Percentiles rank a stretch among this genome's conserved stretches.
Evolutionary conservation across 495 filamentous ascomycete genomes (phyloP).

Genomic region (Echria macrotheca): DNA sequence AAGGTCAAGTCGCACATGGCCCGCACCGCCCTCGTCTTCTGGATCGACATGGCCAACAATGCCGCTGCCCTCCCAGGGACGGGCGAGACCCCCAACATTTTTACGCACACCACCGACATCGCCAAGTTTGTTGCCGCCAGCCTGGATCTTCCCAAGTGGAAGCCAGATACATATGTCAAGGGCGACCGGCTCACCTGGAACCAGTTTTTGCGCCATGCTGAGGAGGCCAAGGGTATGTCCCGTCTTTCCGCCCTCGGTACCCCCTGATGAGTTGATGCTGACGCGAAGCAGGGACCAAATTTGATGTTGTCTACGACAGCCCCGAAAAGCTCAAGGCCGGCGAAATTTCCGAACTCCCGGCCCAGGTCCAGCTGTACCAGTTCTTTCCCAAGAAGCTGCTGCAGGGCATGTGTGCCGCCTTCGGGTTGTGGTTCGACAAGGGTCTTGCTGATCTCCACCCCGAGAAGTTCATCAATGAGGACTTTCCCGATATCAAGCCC

Average conservation of each 20-base stretch:
- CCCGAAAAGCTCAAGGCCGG: slow-evolving; percentile 42
- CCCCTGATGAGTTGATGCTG: not conserved
- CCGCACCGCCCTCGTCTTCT: slow-evolving; percentile 37
- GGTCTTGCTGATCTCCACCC: slow-evolving; percentile 26
- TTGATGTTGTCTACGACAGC: slow-evolving; percentile 44
- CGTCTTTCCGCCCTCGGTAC: not conserved
- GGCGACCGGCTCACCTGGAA: slow-evolving; percentile 48
- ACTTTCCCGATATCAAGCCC: slow-evolving; percentile 1
- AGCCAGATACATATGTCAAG: slow-evolving; percentile 35
- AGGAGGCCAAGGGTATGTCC: slow-evolving; percentile 41
- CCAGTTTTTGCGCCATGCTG: slow-evolving; percentile 38
- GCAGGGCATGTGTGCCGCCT: slow-evolving; percentile 27
- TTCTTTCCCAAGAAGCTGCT: slow-evolving; percentile 31
- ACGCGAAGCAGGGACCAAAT: slow-evolving; percentile 37
- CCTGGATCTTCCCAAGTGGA: slow-evolving; percentile 45
- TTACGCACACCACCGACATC: slow-evolving; percentile 51
- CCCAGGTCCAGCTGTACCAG: slow-evolving; percentile 27
- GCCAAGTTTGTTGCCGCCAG: slow-evolving; percentile 43
- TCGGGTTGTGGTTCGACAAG: slow-evolving; percentile 25
- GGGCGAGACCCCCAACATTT: slow-evolving; percentile 42
- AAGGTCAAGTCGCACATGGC: slow-evolving; percentile 35
- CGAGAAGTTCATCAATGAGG: slow-evolving; percentile 11
- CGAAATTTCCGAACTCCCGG: slow-evolving; percentile 42
- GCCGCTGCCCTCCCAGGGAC: slow-evolving; percentile 48
- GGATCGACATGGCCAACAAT: slow-evolving; percentile 37